These are phyloP conservation scores for Pestalotiopsis sp. DNA, from an alignment of 2,329 filamentous ascomycete genomes.

Conservation along the genomic window DNA sequence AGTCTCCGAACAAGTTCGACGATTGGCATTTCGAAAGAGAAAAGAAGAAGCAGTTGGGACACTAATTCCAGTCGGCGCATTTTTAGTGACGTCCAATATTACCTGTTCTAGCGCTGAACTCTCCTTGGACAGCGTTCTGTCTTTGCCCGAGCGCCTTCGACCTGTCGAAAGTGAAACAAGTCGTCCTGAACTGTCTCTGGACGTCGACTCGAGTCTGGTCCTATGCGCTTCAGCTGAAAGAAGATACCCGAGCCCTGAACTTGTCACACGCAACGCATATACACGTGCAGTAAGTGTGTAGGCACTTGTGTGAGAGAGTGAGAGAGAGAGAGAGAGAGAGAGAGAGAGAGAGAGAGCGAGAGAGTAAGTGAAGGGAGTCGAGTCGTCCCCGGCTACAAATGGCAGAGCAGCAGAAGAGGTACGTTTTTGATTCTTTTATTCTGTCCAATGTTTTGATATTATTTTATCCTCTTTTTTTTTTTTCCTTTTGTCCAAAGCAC, in stretches of 20 bases:
- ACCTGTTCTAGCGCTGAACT: not conserved
- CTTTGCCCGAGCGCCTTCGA: not conserved
- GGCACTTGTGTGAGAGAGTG: not conserved
- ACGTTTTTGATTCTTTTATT: not conserved
- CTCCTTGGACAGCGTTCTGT: not conserved
- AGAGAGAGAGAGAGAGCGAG: too few species aligned
- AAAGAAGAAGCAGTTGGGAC: not conserved
- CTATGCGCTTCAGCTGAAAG: not conserved
- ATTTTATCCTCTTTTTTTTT: not conserved
- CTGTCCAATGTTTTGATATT: not conserved
- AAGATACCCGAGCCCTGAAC: not conserved
- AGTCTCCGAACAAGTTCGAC: not conserved
- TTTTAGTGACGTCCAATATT: not conserved
- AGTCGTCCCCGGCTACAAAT: not conserved
- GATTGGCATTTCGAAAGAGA: not conserved
- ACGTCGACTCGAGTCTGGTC: not conserved
- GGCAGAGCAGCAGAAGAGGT: not conserved
- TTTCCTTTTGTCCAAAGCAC: not conserved
- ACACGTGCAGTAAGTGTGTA: not conserved
- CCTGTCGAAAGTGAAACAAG: not conserved
- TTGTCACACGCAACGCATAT: not conserved
- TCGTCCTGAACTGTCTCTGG: not conserved
- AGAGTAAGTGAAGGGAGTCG: too few species aligned
- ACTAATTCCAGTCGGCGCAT: not conserved
- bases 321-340: too few species aligned